phyloP scores from a whole-genome alignment of 768 basidiomycete species.

The Roridomyces roridus region DNA sequence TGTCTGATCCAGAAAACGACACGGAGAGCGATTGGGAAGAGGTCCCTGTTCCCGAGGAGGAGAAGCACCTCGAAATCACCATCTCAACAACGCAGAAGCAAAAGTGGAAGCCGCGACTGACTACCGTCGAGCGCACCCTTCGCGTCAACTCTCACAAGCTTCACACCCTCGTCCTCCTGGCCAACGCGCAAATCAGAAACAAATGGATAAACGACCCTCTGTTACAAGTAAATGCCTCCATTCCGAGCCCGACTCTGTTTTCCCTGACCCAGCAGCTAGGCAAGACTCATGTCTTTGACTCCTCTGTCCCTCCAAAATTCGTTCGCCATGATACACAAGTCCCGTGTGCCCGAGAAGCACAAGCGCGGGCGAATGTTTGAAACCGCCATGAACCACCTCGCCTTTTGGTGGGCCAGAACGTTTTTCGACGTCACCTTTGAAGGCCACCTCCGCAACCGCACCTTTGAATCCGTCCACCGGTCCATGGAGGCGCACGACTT shows the following conservation, averaged over 20 bases:
- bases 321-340: slow-evolving; percentile 83
- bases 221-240: slow-evolving; percentile 70
- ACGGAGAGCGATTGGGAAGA: slow-evolving; percentile 87
- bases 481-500: slow-evolving; percentile 25
- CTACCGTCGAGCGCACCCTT: slow-evolving; percentile 71
- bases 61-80: slow-evolving; percentile 72
- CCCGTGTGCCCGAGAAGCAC: slow-evolving; percentile 77
- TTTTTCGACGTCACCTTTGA: slow-evolving; percentile 70
- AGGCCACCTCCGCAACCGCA: slow-evolving; percentile 76
- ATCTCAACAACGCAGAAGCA: slow-evolving; percentile 57
- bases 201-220: slow-evolving; percentile 82
- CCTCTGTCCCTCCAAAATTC: slow-evolving; percentile 82
- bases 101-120: slow-evolving; percentile 63
- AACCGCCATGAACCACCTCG: slow-evolving; percentile 72
- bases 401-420: slow-evolving; percentile 81
- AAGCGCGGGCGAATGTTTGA: slow-evolving; percentile 91
- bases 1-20: slow-evolving; percentile 51
- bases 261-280: slow-evolving; percentile 53
- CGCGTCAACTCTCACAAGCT: slow-evolving; percentile 88
- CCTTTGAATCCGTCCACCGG: slow-evolving; percentile 75
- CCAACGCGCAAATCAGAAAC: slow-evolving; percentile 79
- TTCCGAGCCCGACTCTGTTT: background rate
- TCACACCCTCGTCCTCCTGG: slow-evolving; percentile 83
- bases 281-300: slow-evolving; percentile 85
- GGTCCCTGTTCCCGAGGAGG: slow-evolving; percentile 62